Evolutionary conservation across 352 stramenopile species (phyloP).

Genomic region (Phytophthora brassicae): DNA sequence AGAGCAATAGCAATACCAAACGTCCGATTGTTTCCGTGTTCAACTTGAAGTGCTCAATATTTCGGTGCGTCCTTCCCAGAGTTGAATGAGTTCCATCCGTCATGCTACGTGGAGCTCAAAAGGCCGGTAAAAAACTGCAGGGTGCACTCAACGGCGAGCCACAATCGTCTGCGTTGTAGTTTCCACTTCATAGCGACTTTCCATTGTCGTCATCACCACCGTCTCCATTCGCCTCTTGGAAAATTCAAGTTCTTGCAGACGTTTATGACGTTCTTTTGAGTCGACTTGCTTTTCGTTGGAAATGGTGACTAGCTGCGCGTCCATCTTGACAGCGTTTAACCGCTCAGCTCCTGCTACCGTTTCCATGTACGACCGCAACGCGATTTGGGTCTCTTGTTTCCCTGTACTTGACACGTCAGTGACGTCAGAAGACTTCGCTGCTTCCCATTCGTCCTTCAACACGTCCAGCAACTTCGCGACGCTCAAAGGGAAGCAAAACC

Average conservation of each 20-base stretch:
- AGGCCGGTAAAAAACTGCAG: slow-evolving; percentile 10
- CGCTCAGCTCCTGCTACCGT: slow-evolving; percentile 43
- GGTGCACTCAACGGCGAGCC: slow-evolving; percentile 12
- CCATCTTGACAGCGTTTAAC: slow-evolving; percentile 63
- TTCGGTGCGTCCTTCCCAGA: slow-evolving; percentile 18
- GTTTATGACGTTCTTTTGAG: slow-evolving; percentile 32
- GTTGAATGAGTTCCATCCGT: too few relatives aligned
- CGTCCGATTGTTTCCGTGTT: slow-evolving; percentile 26
- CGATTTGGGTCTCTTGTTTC: slow-evolving; percentile 7
- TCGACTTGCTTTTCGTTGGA: slow-evolving; percentile 2
- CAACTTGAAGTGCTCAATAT: too few relatives aligned
- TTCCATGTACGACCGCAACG: slow-evolving; percentile 49
- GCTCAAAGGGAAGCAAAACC: slow-evolving; percentile 56
- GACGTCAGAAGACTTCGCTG: slow-evolving; percentile 4
- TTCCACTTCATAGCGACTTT: slow-evolving; percentile 30
- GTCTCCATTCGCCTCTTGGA: slow-evolving; percentile 57
- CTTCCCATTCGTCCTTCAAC: slow-evolving; percentile 39
- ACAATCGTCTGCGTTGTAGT: slow-evolving; percentile 23
- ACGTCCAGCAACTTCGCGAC: slow-evolving; percentile 40
- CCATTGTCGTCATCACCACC: slow-evolving; percentile 28
- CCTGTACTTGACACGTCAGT: not conserved
- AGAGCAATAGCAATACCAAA: slow-evolving; percentile 1
- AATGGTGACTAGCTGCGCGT: slow-evolving; percentile 15
- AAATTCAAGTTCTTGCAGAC: slow-evolving; percentile 60
- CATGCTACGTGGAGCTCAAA: too few relatives aligned